Evolutionary conservation across 2,329 filamentous ascomycete species (phyloP).

Genomic region (Diaporthe helianthi): DNA sequence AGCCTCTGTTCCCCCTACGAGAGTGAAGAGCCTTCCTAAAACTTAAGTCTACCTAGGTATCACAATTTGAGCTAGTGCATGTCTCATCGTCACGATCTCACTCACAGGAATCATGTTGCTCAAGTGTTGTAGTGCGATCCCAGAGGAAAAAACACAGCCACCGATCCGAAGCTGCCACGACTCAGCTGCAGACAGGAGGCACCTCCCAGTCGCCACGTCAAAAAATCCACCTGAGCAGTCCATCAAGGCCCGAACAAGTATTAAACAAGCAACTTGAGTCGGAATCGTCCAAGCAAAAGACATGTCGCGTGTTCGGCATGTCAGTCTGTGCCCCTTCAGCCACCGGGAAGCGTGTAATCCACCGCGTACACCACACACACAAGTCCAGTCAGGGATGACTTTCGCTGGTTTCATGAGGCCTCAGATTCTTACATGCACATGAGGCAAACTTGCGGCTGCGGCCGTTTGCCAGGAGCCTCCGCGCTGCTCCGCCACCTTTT

Average conservation of each 20-base stretch:
- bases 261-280: too few relatives aligned
- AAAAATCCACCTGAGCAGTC: background rate
- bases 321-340: background rate
- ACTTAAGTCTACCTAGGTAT: too few relatives aligned
- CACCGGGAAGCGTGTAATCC: constrained; percentile 2
- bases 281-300: background rate
- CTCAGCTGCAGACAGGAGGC: background rate
- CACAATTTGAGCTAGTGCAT: constrained; percentile 5
- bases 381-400: background rate
- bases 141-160: constrained; percentile 5
- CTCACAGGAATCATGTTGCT: too few relatives aligned
- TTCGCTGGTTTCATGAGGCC: constrained; percentile 18
- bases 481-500: constrained; percentile 9
- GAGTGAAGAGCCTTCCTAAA: background rate
- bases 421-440: background rate
- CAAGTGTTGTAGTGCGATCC: background rate
- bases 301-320: background rate
- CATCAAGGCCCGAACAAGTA: background rate
- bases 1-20: too few relatives aligned
- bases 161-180: constrained; percentile 3
- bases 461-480: constrained; percentile 17
- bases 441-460: constrained; percentile 5
- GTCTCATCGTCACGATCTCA: constrained; percentile 15
- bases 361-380: constrained; percentile 7
- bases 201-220: background rate